phyloP scores from a whole-genome alignment of 208 protist genomes.

The Herpetomonas tarakana region DNA sequence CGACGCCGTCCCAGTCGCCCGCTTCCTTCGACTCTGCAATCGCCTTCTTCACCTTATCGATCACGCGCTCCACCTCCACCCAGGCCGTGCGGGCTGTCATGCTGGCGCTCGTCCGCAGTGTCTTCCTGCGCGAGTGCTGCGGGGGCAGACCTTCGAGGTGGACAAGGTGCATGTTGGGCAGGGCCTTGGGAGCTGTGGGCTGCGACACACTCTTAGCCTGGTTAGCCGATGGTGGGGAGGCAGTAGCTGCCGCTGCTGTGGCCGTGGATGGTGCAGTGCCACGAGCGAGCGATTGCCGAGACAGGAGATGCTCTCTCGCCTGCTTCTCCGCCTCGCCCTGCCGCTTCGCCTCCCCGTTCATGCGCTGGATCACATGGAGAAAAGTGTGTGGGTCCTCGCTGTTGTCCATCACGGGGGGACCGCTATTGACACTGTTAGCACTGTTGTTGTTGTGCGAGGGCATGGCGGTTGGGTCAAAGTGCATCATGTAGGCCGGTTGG shows the following conservation, averaged over 20 bases:
- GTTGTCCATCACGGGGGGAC: neutral
- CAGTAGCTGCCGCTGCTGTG: neutral
- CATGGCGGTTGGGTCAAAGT: neutral
- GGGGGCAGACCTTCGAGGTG: conserved; percentile 36
- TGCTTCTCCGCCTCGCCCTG: neutral
- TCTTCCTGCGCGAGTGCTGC: conserved; percentile 20
- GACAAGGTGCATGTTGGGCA: conserved; percentile 37
- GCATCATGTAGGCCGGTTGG: neutral
- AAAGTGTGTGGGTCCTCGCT: neutral
- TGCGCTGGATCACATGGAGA: neutral
- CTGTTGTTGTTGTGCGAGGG: no score
- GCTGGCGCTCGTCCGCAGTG: conserved; percentile 33
- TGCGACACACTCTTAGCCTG: neutral
- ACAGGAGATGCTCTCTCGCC: neutral
- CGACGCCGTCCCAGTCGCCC: conserved; percentile 7
- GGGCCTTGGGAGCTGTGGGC: no score
- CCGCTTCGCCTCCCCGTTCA: neutral
- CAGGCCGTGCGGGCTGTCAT: conserved; percentile 58
- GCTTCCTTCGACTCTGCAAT: conserved; percentile 10
- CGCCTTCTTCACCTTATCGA: conserved; percentile 13
- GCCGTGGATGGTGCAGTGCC: neutral
- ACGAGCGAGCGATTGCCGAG: neutral
- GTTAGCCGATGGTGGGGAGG: no score
- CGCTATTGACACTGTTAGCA: neutral
- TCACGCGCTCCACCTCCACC: conserved; percentile 20